A percentile compares a stretch with the other conserved stretches of the same genome.
Conservation (phyloP, 306 rosid species). For the Lablab purpureus region DNA sequence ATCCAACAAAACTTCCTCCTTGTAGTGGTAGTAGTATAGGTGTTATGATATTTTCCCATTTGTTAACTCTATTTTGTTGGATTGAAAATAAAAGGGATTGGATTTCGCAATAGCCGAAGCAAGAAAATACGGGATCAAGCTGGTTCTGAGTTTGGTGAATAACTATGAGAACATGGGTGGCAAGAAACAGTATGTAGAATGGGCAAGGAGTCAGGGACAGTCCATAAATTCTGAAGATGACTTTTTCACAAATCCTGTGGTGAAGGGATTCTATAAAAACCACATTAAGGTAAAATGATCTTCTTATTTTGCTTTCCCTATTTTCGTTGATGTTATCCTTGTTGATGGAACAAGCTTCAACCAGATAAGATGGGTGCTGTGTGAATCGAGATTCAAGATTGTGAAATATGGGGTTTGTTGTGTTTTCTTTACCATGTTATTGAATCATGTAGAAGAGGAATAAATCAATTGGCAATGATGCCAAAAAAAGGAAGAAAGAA, state of each 20-base stretch:
- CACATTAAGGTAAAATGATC: conserved; percentile 70
- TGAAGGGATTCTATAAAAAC: conserved; percentile 79
- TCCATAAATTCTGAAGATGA: conserved; percentile 76
- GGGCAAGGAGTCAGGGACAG: conserved; percentile 90
- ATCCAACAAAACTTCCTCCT: background rate
- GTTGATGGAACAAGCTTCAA: background rate
- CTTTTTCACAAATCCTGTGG: conserved; percentile 75
- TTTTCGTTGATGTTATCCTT: background rate
- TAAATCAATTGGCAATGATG: background rate
- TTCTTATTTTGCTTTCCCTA: background rate
- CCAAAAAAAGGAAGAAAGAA: background rate
- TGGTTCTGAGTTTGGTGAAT: conserved; percentile 85
- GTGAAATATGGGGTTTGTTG: background rate
- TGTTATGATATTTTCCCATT: background rate
- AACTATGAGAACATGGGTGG: conserved; percentile 83
- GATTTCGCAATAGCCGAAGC: conserved; percentile 86
- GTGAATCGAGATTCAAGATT: background rate
- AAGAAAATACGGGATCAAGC: conserved; percentile 71
- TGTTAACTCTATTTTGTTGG: conserved; percentile 18
- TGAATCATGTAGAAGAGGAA: background rate
- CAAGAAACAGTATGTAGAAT: conserved; percentile 88
- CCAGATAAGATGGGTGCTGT: background rate
- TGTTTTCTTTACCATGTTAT: background rate
- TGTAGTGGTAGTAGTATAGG: background rate
- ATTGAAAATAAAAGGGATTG: conserved; percentile 67